Evolutionary conservation across 139 green algal genomes (phyloP), one percentile per base, ranked within the genome.

Genomic region (Helicosporidium sp.): DNA sequence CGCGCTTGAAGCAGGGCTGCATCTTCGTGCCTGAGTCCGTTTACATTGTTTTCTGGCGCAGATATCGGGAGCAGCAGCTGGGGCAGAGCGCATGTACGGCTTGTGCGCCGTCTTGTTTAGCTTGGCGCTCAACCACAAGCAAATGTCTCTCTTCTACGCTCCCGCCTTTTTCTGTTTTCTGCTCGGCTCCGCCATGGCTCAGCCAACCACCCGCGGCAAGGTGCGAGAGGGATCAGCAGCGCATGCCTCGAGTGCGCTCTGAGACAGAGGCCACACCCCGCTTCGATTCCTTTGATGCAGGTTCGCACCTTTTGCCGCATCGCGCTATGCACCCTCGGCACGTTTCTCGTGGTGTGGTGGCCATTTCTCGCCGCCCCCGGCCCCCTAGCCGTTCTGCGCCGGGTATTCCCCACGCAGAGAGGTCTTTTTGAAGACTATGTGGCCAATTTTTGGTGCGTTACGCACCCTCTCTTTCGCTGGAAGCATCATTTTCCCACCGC

Each of bases 381-480:
- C 15, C 17, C 24, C 28, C 49, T 54, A 16, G 36, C 34, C 22
- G 43, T 64, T 26, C 33, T 92, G 15, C 22, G 37, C 1, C 70
- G 89, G 20, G 64, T 98, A 24, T 75, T 87, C 41, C 88, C 88
- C 3, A 43, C 93, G 2, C 47, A 65, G 12, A 70, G 88, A 0
- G 89, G 89, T 1, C 61, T 98, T 36, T 98, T 73, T 61, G 89
- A 98, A 51, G 89, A 98, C 53, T 94, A 98, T 64, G 83, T 98
- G 13, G 70, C 87, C 46, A 98, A 97, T 61, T 95, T 88, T 44
- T 97, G 88, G 87, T 97, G 87, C 54, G 62, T 56, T 2, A 80
- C 68, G 5, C 77, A 67, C 7, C 52, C 77, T 4, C n/a, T 68
- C 12, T 29, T 96, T 50, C 94, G 93, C 54, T 96, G 87, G 87